phyloP scores from a whole-genome alignment of 78 protist genomes.

The Chrysochromulina tobinii region DNA sequence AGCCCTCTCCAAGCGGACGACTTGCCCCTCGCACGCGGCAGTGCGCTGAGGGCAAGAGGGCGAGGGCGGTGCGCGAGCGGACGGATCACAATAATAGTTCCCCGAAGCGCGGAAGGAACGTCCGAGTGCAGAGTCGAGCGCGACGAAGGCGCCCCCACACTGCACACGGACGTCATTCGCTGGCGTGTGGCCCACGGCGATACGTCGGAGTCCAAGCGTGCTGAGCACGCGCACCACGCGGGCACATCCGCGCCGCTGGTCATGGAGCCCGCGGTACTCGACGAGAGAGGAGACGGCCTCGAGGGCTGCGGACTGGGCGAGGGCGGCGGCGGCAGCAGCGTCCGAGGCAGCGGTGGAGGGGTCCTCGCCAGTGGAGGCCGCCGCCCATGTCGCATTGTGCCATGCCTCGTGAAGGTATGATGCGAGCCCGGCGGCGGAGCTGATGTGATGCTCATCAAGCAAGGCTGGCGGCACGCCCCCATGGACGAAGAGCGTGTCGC shows the following conservation, averaged over 20 bases:
- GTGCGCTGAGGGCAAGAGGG: too few species aligned
- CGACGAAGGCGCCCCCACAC: background rate
- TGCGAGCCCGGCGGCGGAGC: background rate
- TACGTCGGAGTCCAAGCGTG: background rate
- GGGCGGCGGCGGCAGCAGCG: background rate
- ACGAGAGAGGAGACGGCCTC: background rate
- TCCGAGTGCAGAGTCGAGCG: background rate
- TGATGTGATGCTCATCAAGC: background rate
- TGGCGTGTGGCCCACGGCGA: conserved; percentile 1
- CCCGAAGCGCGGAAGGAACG: background rate
- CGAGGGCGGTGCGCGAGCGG: too few species aligned
- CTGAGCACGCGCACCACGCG: background rate
- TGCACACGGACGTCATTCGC: background rate
- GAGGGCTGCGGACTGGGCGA: background rate
- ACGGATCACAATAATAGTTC: background rate
- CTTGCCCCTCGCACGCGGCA: too few species aligned
- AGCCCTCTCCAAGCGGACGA: too few species aligned
- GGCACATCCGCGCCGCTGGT: background rate
- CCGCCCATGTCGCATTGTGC: too few species aligned
- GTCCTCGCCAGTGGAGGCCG: background rate
- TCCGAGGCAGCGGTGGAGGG: background rate
- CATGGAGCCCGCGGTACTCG: background rate
- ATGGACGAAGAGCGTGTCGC: background rate
- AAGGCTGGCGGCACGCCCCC: background rate
- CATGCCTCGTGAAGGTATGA: too few species aligned